Evolutionary conservation across 257 asterid species (phyloP), one percentile per base, ranked within the genome.

Genomic region (Jasminum sambac): DNA sequence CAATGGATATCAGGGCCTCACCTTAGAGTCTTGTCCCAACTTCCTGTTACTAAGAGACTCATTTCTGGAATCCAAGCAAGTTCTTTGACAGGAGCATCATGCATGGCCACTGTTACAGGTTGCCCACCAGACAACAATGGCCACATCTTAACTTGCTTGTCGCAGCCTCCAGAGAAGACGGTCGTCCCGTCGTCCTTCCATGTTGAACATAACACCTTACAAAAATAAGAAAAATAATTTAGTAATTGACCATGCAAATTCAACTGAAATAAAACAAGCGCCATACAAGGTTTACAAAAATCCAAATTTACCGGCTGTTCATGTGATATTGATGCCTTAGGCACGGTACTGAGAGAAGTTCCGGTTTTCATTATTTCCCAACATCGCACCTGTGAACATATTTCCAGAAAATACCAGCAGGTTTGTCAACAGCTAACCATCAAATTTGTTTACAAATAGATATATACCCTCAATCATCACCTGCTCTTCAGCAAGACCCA

Each of bases 101-200:
- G 99, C 91, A 89, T 84, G 78, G 88, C 96, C 70, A 91, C 97
- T 50, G 96, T 94, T 24, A 91, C 88, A 1, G 97, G 85, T 73
- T 83, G 93, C 63, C 86, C 92, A 43, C 95, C 95, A 70, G 95
- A 80, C 69, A 78, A 78, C 69, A 95, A 76, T 25, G 93, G 96
- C 99, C 99, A 95, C 99, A 95, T 95, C 76, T 91, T 95, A 63
- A 87, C 98, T 83, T 89, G 98, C 77, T 95, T 95, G 84, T 95
- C 99, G 81, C 99, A 95, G 74, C 99, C 96, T 68, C 99, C 99
- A 76, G 99, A 86, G 83, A 95, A 95, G 67, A 95, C 89, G 74
- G 99, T 85, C 16, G 96, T 80, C 48, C 99, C 99, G 76, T 95
- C 99, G 79, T 95, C 96, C 81, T 95, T 95, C 98, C 99, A 95